Evolutionary conservation across 106 monocot species (phyloP).

Genomic region (Narthecium ossifragum): DNA sequence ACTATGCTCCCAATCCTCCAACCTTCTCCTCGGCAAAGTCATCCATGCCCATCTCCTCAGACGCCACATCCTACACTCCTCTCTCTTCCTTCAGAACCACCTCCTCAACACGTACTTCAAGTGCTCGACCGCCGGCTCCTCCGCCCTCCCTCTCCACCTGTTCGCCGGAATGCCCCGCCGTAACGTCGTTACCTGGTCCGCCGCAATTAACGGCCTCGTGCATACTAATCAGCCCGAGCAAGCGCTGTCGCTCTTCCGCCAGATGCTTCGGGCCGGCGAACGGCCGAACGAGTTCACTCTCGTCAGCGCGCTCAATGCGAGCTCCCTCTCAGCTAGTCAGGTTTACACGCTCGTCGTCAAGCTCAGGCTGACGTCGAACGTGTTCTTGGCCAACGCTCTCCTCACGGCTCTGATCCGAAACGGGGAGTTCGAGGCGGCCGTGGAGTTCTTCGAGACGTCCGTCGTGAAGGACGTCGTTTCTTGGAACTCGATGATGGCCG

Average conservation of each 20-base stretch:
- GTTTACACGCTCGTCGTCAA: slow-evolving; percentile 41
- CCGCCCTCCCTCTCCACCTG: slow-evolving; percentile 29
- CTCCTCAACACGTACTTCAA: slow-evolving; percentile 79
- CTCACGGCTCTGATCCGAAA: slow-evolving; percentile 42
- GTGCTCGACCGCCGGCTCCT: slow-evolving; percentile 16
- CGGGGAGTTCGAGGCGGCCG: slow-evolving; percentile 26
- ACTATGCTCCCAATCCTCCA: slow-evolving; percentile 25
- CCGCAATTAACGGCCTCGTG: slow-evolving; percentile 53
- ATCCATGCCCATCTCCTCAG: slow-evolving; percentile 48
- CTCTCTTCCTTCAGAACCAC: slow-evolving; percentile 77
- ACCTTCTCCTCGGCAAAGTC: slow-evolving; percentile 25
- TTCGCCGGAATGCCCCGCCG: slow-evolving; percentile 57
- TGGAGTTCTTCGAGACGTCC: slow-evolving; percentile 44
- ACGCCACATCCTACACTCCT: slow-evolving; percentile 18
- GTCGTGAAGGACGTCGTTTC: slow-evolving; percentile 45
- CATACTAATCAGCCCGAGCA: slow-evolving; percentile 20
- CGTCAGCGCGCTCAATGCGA: slow-evolving; percentile 66
- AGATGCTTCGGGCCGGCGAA: slow-evolving; percentile 28
- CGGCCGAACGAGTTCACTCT: slow-evolving; percentile 74
- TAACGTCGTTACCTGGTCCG: slow-evolving; percentile 64
- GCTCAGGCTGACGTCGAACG: slow-evolving; percentile 53
- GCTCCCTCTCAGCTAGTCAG: slow-evolving; percentile 35
- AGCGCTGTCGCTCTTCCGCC: slow-evolving; percentile 34
- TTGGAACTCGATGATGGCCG: slow-evolving; percentile 78
- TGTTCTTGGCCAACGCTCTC: slow-evolving; percentile 67